Evolutionary conservation across 139 green algal species (phyloP).

Genomic region (Bryopsis sp.): DNA sequence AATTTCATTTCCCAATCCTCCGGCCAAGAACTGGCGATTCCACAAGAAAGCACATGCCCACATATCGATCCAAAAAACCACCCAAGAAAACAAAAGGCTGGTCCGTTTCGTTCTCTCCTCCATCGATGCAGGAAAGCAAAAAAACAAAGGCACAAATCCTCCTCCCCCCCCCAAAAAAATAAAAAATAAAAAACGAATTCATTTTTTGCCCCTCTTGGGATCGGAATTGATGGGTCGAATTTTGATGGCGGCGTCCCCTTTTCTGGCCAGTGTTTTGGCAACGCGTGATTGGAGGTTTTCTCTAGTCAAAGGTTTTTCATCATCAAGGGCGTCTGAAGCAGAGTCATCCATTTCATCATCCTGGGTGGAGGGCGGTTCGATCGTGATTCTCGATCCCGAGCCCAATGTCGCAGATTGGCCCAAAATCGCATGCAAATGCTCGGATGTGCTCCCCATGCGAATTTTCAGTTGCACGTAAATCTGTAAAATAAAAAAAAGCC

Average conservation of each 20-base stretch:
- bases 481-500: not conserved
- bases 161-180: too few relatives aligned
- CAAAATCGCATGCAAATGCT: not conserved
- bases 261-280: not conserved
- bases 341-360: not conserved
- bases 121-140: too few relatives aligned
- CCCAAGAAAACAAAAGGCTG: too few relatives aligned
- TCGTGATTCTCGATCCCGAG: not conserved
- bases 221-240: not conserved
- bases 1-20: too few relatives aligned
- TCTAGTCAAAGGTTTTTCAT: not conserved
- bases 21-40: too few relatives aligned
- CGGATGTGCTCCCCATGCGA: not conserved
- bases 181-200: too few relatives aligned
- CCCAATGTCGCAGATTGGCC: not conserved
- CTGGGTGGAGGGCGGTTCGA: not conserved
- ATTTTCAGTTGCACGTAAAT: conserved; percentile 1
- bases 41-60: too few relatives aligned
- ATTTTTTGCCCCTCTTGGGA: not conserved
- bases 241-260: not conserved
- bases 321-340: not conserved
- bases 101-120: too few relatives aligned
- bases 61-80: too few relatives aligned
- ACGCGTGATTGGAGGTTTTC: not conserved
- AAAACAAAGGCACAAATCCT: too few relatives aligned